Base-by-base conservation (phyloP, 257 asterid species). In the Ilex aquifolium region DNA sequence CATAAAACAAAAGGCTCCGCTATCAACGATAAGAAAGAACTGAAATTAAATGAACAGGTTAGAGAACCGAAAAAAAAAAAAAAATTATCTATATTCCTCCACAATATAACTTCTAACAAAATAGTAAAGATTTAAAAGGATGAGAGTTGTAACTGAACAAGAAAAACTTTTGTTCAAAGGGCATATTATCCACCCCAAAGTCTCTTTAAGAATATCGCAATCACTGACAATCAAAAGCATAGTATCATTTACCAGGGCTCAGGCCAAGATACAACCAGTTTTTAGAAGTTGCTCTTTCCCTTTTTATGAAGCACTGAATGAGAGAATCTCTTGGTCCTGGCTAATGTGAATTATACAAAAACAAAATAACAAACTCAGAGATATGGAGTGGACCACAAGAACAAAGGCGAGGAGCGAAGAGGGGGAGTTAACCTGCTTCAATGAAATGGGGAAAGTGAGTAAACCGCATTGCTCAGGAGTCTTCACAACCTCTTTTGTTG, bases 291-390 rank as follows among this genome's bases (percentile, higher is more conserved):
- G 74, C 79, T 74, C 88, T 78, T 36, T 85, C 96, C 78, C 95
- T 88, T 80, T 79, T 72, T 70, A 88, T 83, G 71, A 76, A 85
- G 82, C 96, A 88, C 39, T 80, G 95, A 72, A 88, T 78, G 13
- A 82, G 86, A 67, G 79, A 69, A 71, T 83, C 86, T 67, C 86
- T 81, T 15, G 89, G 88, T 17, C 91, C 96, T 50, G 95, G 91
- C 96, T 85, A 61, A 71, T 5, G 68, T 44, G 62, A 8, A 59
- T 21, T 50, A 65, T 17, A 55, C 61, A 50, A 31, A 67, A 60
- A 62, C 11, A 30, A 29, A 21, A 21, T 21, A 21, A 21, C 27
- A 21, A 21, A 56, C 44, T 49, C 40, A 46, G 31, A 48, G 58
- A 17, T 61, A 30, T 32, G 13, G 2, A 21, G 51, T 14, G 31